Evolutionary conservation across 495 filamentous ascomycete genomes (phyloP), one percentile per base, ranked within the genome.

Genomic region (Amniculicola lignicola): DNA sequence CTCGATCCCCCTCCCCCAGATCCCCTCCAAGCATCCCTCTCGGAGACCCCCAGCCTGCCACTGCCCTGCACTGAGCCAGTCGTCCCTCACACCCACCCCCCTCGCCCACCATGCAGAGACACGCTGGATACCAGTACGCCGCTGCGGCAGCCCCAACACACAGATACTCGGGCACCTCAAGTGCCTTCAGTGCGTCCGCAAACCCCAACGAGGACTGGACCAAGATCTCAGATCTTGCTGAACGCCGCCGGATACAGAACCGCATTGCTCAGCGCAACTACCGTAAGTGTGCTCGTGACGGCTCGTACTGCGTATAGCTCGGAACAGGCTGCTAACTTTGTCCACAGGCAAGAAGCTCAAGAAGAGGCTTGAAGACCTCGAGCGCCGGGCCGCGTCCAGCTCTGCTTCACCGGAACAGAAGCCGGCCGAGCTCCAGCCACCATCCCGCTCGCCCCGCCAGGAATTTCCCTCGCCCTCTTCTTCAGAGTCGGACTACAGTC

Each of bases 141-240:
- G 54, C 65, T 28, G 21, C 63, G 25, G 57, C 67, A 37, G 52
- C 65, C 54, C 66, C 72, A 1, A 64, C 69, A 15, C 57, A 87
- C 37, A 82, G 84, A 58, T 82, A 84, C 59, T 82, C 81, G 59
- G 84, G 82, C 58, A 94, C 89, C 38, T 94, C 91, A 75, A 95
- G 90, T 70, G 93, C 94, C 59, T 96, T 96, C 81, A 95, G 90
- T 75, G 86, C 87, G 61, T 93, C 88, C 56, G 94, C 93, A 63
- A 93, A 96, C 71, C 90, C 93, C 50, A 91, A 95, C 62, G 92
- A 97, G 73, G 92, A 97, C 76, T 97, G 92, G 92, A 97, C 92
- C 67, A 93, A 97, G 82, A 96, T 97, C 72, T 96, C 93, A 38
- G 92, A 97, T 69, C 80, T 96, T 35, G 92, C 92, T 48, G 92